Percentiles rank a stretch among this genome's conserved stretches.
Evolutionary conservation across 2,329 filamentous ascomycete genomes (phyloP).

Genomic region (Canariomyces notabilis): DNA sequence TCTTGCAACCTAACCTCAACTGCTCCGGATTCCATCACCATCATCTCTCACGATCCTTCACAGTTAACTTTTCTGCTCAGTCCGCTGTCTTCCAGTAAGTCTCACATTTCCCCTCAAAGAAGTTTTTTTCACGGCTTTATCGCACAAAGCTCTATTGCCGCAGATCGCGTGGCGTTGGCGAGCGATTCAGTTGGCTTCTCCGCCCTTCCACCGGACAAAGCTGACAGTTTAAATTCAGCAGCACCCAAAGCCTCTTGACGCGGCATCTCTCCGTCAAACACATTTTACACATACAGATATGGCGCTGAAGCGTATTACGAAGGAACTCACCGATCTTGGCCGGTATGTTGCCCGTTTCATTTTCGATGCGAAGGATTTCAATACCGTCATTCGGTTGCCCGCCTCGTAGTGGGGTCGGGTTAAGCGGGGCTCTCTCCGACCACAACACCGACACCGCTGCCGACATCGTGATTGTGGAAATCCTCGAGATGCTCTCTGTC

Average conservation of each 20-base stretch:
- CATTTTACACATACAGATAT: constrained; percentile 42
- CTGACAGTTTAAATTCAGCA: constrained; percentile 26
- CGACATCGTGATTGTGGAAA: too few relatives aligned
- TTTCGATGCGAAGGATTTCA: constrained; percentile 9
- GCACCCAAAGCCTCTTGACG: constrained; percentile 18
- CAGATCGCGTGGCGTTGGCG: background rate
- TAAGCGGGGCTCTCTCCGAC: constrained; percentile 21
- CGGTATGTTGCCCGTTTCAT: constrained; percentile 55
- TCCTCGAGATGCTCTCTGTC: background rate
- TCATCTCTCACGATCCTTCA: constrained; percentile 12
- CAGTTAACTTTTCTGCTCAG: constrained; percentile 2
- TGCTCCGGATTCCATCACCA: constrained; percentile 19
- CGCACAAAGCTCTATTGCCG: constrained; percentile 1
- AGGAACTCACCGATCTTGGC: constrained; percentile 85
- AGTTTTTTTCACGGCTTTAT: background rate
- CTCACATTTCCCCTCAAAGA: background rate
- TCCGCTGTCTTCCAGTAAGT: constrained; percentile 20
- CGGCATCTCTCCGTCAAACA: constrained; percentile 20
- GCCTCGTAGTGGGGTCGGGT: constrained; percentile 21
- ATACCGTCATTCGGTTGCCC: constrained; percentile 20
- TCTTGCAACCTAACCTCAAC: constrained; percentile 24
- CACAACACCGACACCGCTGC: constrained; percentile 4
- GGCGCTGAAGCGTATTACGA: constrained; percentile 93
- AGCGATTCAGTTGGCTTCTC: constrained; percentile 45
- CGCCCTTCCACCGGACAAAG: constrained; percentile 23